phyloP scores from a whole-genome alignment of 2,329 filamentous ascomycete genomes.

The Aspergillus ochraceoroseus region DNA sequence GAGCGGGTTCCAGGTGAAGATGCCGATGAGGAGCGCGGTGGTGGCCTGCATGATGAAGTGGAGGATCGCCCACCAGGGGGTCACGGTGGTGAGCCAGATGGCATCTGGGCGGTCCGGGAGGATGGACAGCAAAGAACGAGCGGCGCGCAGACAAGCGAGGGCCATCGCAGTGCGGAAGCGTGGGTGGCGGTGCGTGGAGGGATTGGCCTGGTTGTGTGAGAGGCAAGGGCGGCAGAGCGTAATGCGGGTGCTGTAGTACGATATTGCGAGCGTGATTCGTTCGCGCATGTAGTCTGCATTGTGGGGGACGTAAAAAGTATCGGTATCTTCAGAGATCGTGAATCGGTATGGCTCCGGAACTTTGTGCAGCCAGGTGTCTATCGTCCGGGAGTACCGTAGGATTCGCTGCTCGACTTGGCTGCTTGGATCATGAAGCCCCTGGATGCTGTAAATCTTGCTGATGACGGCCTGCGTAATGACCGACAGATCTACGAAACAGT shows the following conservation, averaged over 20 bases:
- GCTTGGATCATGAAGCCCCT: slow-evolving; percentile 30
- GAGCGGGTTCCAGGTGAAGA: slow-evolving; percentile 31
- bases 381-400: slow-evolving; percentile 26
- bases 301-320: slow-evolving; percentile 20
- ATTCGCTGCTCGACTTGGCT: slow-evolving; percentile 34
- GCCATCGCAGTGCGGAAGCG: slow-evolving; percentile 26
- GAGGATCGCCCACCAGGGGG: slow-evolving; percentile 44
- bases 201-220: slow-evolving; percentile 25
- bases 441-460: slow-evolving; percentile 39
- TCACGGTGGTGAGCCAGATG: slow-evolving; percentile 31
- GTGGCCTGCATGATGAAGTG: slow-evolving; percentile 44
- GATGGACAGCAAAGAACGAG: slow-evolving; percentile 35
- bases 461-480: slow-evolving; percentile 37
- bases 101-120: slow-evolving; percentile 37
- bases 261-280: slow-evolving; percentile 38
- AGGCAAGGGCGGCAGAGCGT: slow-evolving; percentile 43
- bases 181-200: neutral
- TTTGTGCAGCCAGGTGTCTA: slow-evolving; percentile 37
- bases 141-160: slow-evolving; percentile 36
- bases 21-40: slow-evolving; percentile 39
- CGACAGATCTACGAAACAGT: slow-evolving; percentile 35
- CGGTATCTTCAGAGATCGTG: slow-evolving; percentile 21
- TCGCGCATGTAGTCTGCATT: slow-evolving; percentile 25
- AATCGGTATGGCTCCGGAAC: slow-evolving; percentile 35
- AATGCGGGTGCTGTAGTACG: slow-evolving; percentile 41